phyloP scores from a whole-genome alignment of 805 yeast genomes.

The Barnettozyma vustinii region DNA sequence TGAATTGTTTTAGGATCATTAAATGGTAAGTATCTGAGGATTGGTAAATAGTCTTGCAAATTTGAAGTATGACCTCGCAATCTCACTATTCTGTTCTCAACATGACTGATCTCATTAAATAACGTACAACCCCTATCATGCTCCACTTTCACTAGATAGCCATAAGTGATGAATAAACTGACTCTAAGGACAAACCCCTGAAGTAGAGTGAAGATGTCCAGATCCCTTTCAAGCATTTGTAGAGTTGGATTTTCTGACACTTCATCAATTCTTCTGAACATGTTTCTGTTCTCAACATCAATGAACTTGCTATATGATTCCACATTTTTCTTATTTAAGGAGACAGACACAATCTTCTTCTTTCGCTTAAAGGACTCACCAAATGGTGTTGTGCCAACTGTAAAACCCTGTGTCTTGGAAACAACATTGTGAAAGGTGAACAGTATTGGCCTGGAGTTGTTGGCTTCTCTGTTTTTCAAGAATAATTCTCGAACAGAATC shows the following conservation, averaged over 20 bases:
- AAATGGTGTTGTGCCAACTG: constrained; percentile 62
- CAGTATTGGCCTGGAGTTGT: constrained; percentile 61
- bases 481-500: constrained; percentile 50
- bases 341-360: constrained; percentile 43
- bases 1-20: constrained; percentile 11
- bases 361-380: constrained; percentile 41
- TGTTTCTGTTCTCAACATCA: constrained; percentile 32
- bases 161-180: constrained; percentile 49
- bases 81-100: constrained; percentile 51
- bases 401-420: constrained; percentile 49
- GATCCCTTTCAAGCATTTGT: constrained; percentile 26
- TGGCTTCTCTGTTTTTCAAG: constrained; percentile 43
- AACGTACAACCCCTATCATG: constrained; percentile 30
- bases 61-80: constrained; percentile 55
- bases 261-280: constrained; percentile 22
- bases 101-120: constrained; percentile 47
- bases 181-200: constrained; percentile 50
- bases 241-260: constrained; percentile 10
- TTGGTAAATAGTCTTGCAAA: constrained; percentile 48
- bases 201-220: constrained; percentile 34
- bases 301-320: constrained; percentile 30
- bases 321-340: constrained; percentile 35
- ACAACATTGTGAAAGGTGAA: constrained; percentile 65
- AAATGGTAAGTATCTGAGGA: constrained; percentile 31
- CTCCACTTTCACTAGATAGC: constrained; percentile 40